A percentile compares a stretch with the other conserved stretches of the same genome.
phyloP scores from a whole-genome alignment of 1,284 basidiomycete species.

The Caloboletus firmus region DNA sequence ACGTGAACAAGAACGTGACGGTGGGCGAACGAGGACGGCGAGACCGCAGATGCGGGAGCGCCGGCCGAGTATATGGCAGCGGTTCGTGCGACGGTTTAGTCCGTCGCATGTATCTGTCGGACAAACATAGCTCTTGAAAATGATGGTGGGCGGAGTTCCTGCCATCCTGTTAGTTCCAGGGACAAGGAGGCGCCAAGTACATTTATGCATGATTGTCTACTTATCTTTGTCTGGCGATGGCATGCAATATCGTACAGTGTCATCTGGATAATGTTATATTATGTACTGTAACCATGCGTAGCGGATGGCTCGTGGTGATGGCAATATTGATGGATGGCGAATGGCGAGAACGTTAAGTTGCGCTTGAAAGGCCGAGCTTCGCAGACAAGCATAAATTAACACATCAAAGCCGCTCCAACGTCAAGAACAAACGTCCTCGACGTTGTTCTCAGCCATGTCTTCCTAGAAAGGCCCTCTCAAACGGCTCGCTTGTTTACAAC shows the following conservation, averaged over 20 bases:
- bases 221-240: neutral
- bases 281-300: neutral
- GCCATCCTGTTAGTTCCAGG: neutral
- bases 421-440: neutral
- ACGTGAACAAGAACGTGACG: neutral
- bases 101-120: conserved; percentile 23
- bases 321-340: too few relatives aligned
- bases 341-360: neutral
- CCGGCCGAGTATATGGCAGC: conserved; percentile 26
- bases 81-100: conserved; percentile 28
- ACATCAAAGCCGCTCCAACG: neutral
- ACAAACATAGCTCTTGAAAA: conserved; percentile 14
- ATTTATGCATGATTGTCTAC: conserved; percentile 1
- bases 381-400: neutral
- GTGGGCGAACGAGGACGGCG: neutral
- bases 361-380: neutral
- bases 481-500: conserved; percentile 17
- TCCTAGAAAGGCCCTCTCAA: neutral
- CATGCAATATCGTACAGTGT: neutral
- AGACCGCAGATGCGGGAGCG: conserved; percentile 18
- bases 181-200: neutral
- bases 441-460: neutral
- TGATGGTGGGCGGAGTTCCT: neutral
- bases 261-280: neutral
- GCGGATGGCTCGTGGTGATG: neutral